phyloP scores from a whole-genome alignment of 169 alveolate species.

The Babesia gibsoni region DNA sequence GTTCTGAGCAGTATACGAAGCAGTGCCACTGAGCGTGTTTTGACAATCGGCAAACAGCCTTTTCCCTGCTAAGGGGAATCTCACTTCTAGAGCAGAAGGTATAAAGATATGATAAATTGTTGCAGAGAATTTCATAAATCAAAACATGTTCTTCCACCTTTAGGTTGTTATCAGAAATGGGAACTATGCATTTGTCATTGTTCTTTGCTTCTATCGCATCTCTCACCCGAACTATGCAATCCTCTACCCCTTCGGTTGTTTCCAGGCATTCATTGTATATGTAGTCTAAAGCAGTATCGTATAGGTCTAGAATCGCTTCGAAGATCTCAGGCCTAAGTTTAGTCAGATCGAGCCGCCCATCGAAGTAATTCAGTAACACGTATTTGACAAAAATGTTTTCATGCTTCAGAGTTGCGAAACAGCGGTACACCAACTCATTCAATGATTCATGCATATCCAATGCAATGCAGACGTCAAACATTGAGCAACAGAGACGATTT shows the following conservation, averaged over 20 bases:
- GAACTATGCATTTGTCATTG: not conserved
- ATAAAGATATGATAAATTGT: constrained; percentile 29
- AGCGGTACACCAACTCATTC: constrained; percentile 42
- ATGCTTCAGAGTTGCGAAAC: constrained; percentile 45
- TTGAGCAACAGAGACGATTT: constrained; percentile 37
- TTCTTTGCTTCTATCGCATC: constrained; percentile 3
- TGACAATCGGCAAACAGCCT: constrained; percentile 41
- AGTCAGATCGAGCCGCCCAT: constrained; percentile 28
- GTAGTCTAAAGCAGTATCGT: constrained; percentile 31
- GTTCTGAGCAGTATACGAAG: constrained; percentile 41
- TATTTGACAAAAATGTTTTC: constrained; percentile 50
- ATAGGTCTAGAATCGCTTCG: constrained; percentile 34
- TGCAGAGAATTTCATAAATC: constrained; percentile 33
- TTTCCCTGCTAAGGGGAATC: constrained; percentile 16
- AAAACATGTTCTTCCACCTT: constrained; percentile 3
- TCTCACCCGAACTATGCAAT: constrained; percentile 6
- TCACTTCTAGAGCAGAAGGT: constrained; percentile 41
- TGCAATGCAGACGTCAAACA: constrained; percentile 50
- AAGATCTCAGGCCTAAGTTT: constrained; percentile 32
- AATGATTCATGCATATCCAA: constrained; percentile 34
- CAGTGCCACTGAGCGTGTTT: constrained; percentile 53
- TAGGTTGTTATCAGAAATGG: not conserved
- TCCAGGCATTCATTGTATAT: not conserved
- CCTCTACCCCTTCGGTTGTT: constrained; percentile 8
- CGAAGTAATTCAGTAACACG: constrained; percentile 22